phyloP scores from a whole-genome alignment of 2,329 filamentous ascomycete species.

The Colletotrichum neosansevieriae region DNA sequence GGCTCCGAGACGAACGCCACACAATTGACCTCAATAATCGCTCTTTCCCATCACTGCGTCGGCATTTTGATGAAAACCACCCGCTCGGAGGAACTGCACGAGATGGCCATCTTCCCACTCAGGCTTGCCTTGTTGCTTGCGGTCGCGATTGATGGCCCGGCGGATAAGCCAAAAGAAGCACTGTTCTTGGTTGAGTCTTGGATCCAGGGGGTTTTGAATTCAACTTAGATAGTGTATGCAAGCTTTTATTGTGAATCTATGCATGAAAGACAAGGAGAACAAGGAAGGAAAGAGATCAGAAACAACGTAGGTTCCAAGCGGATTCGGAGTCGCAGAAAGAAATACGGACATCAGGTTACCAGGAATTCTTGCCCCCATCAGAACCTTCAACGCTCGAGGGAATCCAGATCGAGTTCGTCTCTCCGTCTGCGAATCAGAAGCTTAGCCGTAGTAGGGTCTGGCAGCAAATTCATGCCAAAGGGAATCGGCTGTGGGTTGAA shows the following conservation, averaged over 20 bases:
- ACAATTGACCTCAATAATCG: too few relatives aligned
- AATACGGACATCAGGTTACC: too few relatives aligned
- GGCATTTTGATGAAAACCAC: too few relatives aligned
- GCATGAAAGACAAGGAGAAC: not conserved
- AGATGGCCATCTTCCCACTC: not conserved
- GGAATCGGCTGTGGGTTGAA: not conserved
- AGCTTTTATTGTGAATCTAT: not conserved
- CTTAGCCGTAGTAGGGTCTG: constrained; percentile 11
- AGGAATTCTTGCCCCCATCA: too few relatives aligned
- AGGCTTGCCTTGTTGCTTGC: too few relatives aligned
- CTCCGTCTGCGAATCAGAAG: constrained; percentile 21
- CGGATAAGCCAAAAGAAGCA: constrained; percentile 9
- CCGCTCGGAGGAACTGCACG: too few relatives aligned
- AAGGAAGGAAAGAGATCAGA: not conserved
- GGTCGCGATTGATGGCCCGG: not conserved
- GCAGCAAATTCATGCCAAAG: constrained; percentile 15
- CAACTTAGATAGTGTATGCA: not conserved
- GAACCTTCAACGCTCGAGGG: not conserved
- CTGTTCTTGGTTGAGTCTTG: constrained; percentile 8
- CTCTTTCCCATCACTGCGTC: too few relatives aligned
- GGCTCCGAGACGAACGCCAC: too few relatives aligned
- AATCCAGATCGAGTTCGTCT: constrained; percentile 27
- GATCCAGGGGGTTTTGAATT: not conserved
- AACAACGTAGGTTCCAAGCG: not conserved
- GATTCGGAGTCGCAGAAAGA: too few relatives aligned